Evolutionary conservation across 2,329 filamentous ascomycete species (phyloP).

Genomic region (Dactylellina haptotyla): DNA sequence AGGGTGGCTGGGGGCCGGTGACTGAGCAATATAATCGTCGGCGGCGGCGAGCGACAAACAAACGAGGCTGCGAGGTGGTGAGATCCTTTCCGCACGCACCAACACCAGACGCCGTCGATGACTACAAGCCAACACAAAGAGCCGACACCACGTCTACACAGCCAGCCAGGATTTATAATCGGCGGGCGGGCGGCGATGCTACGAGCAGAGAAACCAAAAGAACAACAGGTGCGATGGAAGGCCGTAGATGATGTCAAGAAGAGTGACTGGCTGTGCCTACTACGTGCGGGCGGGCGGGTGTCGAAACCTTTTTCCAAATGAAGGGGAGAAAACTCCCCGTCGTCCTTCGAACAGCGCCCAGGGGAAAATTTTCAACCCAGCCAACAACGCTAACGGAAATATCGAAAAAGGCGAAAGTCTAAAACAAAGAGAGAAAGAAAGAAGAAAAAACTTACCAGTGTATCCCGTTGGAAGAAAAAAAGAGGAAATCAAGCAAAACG

Average conservation of each 20-base stretch:
- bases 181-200: not conserved
- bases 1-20: not conserved
- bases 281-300: slow-evolving; percentile 9
- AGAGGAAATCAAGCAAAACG: slow-evolving; percentile 36
- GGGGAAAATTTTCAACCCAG: slow-evolving; percentile 51
- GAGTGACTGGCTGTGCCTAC: slow-evolving; percentile 3
- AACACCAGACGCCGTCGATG: slow-evolving; percentile 21
- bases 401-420: slow-evolving; percentile 35
- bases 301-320: slow-evolving; percentile 5
- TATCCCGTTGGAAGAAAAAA: slow-evolving; percentile 50
- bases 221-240: slow-evolving; percentile 10
- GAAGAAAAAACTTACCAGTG: slow-evolving; percentile 44
- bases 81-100: slow-evolving; percentile 45
- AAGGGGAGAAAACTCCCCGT: slow-evolving; percentile 37
- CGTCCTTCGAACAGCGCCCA: slow-evolving; percentile 21
- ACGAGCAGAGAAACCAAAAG: slow-evolving; percentile 23
- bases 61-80: slow-evolving; percentile 25
- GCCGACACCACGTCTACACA: slow-evolving; percentile 4
- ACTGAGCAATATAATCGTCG: not conserved
- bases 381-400: slow-evolving; percentile 53
- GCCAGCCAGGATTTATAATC: slow-evolving; percentile 25
- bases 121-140: slow-evolving; percentile 48
- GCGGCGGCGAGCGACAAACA: not conserved
- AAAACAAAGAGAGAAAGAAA: slow-evolving; percentile 8
- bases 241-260: not conserved